phyloP scores from a whole-genome alignment of 441 rosid species.

The Bruguiera hainesii region DNA sequence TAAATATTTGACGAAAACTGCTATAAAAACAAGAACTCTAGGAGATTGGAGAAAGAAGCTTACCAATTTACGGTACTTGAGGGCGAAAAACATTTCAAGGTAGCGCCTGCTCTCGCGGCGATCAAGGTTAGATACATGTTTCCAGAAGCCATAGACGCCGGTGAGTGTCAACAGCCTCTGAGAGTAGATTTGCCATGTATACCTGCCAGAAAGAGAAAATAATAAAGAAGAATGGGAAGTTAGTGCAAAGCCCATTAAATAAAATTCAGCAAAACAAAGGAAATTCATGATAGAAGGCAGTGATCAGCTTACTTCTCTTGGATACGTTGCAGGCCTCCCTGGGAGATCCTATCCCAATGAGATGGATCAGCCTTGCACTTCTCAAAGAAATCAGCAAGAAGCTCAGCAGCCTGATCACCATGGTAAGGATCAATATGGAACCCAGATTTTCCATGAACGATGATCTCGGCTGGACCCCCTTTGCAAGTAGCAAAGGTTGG shows the following conservation, averaged over 20 bases:
- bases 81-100: slow-evolving; percentile 93
- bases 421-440: slow-evolving; percentile 95
- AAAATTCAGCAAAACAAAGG: neutral
- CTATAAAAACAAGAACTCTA: neutral
- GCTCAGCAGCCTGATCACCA: slow-evolving; percentile 79
- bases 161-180: slow-evolving; percentile 85
- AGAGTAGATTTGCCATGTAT: slow-evolving; percentile 91
- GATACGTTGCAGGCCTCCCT: slow-evolving; percentile 70
- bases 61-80: slow-evolving; percentile 87
- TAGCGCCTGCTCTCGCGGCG: slow-evolving; percentile 86
- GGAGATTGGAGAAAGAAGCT: neutral
- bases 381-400: slow-evolving; percentile 65
- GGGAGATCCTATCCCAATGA: slow-evolving; percentile 74
- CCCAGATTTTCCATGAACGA: slow-evolving; percentile 80
- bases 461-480: slow-evolving; percentile 97
- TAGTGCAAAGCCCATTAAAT: neutral
- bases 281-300: neutral
- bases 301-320: slow-evolving; percentile 62
- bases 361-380: slow-evolving; percentile 64
- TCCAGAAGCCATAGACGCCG: slow-evolving; percentile 96
- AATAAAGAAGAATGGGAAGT: neutral
- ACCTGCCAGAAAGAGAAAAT: slow-evolving; percentile 33
- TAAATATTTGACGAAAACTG: too few species aligned
- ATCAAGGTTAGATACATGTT: slow-evolving; percentile 92
- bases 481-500: slow-evolving; percentile 92